These are phyloP conservation scores for Macrophomina tecta DNA, from an alignment of 2,329 filamentous ascomycete species.

Conservation along the genomic window DNA sequence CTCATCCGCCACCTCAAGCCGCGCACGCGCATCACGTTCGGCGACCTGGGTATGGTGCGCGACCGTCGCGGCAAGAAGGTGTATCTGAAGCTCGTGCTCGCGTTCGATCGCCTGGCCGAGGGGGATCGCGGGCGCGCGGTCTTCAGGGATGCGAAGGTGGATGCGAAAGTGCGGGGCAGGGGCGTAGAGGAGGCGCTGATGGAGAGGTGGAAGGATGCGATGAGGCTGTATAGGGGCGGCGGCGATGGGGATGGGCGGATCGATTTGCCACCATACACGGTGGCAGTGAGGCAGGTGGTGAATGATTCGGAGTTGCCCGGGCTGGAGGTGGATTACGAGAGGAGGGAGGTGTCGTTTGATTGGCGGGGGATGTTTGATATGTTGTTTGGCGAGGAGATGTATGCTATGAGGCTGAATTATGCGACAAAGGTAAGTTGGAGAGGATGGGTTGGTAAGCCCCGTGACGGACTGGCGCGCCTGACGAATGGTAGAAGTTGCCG, in stretches of 20 bases:
- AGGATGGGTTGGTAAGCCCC: too few relatives aligned
- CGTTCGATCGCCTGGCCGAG: slow-evolving; percentile 4
- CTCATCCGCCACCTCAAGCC: slow-evolving; percentile 3
- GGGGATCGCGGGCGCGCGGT: slow-evolving; percentile 5
- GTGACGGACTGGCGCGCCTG: background rate
- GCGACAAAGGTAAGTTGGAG: background rate
- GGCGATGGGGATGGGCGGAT: slow-evolving; percentile 30
- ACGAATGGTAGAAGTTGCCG: background rate
- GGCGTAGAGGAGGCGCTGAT: background rate
- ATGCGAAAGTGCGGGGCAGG: background rate
- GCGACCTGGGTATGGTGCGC: slow-evolving; percentile 6
- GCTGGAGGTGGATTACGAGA: slow-evolving; percentile 33
- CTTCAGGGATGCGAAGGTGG: background rate
- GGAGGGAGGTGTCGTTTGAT: slow-evolving; percentile 36
- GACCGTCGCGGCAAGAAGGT: background rate
- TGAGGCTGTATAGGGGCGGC: slow-evolving; percentile 7
- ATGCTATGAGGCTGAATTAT: slow-evolving; percentile 9
- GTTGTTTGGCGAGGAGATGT: slow-evolving; percentile 41
- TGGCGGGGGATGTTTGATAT: slow-evolving; percentile 39
- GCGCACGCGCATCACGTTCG: slow-evolving; percentile 8
- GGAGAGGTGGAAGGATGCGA: background rate
- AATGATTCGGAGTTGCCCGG: slow-evolving; percentile 41
- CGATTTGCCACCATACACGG: slow-evolving; percentile 42
- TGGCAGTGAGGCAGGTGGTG: slow-evolving; percentile 38
- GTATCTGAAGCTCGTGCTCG: background rate